Base-by-base conservation (phyloP, 441 rosid genomes). In the Omphalea diandra region DNA sequence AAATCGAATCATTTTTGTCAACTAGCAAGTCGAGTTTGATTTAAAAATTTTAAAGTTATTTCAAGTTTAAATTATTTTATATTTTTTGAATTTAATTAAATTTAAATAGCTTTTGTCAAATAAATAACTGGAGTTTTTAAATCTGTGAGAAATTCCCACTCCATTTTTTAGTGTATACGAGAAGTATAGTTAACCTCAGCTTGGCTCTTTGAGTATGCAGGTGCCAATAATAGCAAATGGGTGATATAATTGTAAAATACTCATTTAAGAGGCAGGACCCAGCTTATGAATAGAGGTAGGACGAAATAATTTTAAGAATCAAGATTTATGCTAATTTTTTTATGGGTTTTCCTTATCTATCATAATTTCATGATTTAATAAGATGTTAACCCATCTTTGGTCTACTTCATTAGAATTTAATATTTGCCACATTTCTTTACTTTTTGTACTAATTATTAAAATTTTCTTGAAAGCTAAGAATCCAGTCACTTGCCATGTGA, bases 381-480 rank as follows among this genome's bases (percentile, higher is more conserved):
- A 47, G 20, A 74, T 32, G 38, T 41, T 24, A 58, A 59, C 43
- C 57, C 50, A 27, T 61, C 62, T 32, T 11, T 38, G 26, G 40
- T 65, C 4, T 24, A 27, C 7, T 63, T 52, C n/a, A 32, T 41
- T 41, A 15, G 43, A 52, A 27, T 69, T 36, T 43, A 74, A 53
- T 75, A 68, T 71, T 29, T 66, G 20, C 52, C 43, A 35, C 49
- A 47, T 7, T 3, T 57, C n/a, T n/a, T n/a, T 55, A 38, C 36
- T 60, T n/a, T 56, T 38, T 46, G 2, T 14, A 26, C 5, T 65
- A 33, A 67, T 73, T 60, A 70, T 67, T 76, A n/a, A n/a, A n/a
- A 53, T 50, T 75, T 69, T 63, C 82, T 81, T 83, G 36, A 65
- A 83, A 79, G 83, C 83, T 68, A 83, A 77, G 87, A 68, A 67